These are phyloP conservation scores for Emmonsiellopsis sp. DNA, from an alignment of 2,329 filamentous ascomycete genomes.

Conservation along the genomic window DNA sequence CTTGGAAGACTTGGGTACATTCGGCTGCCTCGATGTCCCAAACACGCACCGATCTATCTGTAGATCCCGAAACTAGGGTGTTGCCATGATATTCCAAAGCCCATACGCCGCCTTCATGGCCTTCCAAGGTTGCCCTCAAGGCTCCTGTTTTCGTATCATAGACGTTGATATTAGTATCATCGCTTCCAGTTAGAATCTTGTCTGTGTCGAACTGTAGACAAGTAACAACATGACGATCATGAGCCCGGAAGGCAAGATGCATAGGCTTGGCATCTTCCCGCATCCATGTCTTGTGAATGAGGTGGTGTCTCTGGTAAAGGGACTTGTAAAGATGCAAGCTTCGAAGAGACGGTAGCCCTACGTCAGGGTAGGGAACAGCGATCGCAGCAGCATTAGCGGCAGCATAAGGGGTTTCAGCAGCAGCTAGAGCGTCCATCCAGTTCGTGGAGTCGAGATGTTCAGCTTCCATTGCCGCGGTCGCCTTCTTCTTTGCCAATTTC, in stretches of 20 bases:
- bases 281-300: conserved; percentile 90
- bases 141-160: conserved; percentile 95
- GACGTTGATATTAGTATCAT: conserved; percentile 95
- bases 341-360: conserved; percentile 68
- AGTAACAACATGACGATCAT: conserved; percentile 92
- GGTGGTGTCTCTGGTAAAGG: conserved; percentile 82
- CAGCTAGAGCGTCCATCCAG: conserved; percentile 38
- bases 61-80: conserved; percentile 88
- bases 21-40: conserved; percentile 94
- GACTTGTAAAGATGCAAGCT: conserved; percentile 93
- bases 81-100: conserved; percentile 94
- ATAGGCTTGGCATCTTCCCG: conserved; percentile 69
- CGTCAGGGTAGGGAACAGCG: conserved; percentile 69
- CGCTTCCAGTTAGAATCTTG: conserved; percentile 95
- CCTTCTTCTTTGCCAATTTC: conserved; percentile 51
- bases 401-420: conserved; percentile 72
- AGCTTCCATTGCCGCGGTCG: conserved; percentile 26
- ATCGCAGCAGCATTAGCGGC: conserved; percentile 68
- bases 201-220: conserved; percentile 96
- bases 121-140: conserved; percentile 71
- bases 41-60: conserved; percentile 94
- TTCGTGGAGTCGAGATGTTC: conserved; percentile 32
- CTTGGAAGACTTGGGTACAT: conserved; percentile 93
- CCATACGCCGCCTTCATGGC: conserved; percentile 96
- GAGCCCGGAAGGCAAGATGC: conserved; percentile 92